Percentiles rank a stretch among this genome's conserved stretches.
Evolutionary conservation across 2,329 filamentous ascomycete genomes (phyloP).

Genomic region (Leptographium radiaticola): DNA sequence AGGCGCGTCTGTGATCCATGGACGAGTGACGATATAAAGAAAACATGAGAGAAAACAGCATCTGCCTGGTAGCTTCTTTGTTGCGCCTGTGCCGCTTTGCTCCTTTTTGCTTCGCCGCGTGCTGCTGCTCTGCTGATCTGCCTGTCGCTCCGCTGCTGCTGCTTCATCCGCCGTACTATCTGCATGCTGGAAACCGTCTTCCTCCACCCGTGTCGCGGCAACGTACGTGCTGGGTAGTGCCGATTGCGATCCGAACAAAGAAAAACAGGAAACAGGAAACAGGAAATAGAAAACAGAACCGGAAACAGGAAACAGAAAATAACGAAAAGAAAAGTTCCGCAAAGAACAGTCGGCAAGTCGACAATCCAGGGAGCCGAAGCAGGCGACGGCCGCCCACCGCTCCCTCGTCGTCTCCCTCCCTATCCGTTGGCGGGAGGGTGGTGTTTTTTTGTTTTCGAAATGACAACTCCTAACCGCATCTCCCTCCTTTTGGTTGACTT

Average conservation of each 20-base stretch:
- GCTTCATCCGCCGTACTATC: constrained; percentile 12
- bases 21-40: constrained; percentile 1
- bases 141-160: constrained; percentile 7
- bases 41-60: background rate
- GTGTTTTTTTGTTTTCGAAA: constrained; percentile 1
- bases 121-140: constrained; percentile 2
- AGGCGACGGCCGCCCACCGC: background rate
- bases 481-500: background rate
- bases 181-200: constrained; percentile 6
- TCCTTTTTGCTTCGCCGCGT: background rate
- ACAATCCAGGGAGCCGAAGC: background rate
- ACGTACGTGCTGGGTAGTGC: background rate
- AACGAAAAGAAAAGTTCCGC: background rate
- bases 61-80: constrained; percentile 2
- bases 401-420: background rate
- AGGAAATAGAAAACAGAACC: background rate
- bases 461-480: constrained; percentile 2
- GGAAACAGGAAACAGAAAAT: background rate
- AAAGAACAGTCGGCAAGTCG: background rate
- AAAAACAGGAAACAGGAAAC: background rate
- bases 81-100: background rate
- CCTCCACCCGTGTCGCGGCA: constrained; percentile 4
- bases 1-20: background rate
- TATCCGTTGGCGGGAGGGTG: background rate
- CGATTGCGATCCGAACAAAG: background rate